These are phyloP conservation scores for Calycina herbarum DNA, from an alignment of 2,329 filamentous ascomycete species.

Conservation along the genomic window DNA sequence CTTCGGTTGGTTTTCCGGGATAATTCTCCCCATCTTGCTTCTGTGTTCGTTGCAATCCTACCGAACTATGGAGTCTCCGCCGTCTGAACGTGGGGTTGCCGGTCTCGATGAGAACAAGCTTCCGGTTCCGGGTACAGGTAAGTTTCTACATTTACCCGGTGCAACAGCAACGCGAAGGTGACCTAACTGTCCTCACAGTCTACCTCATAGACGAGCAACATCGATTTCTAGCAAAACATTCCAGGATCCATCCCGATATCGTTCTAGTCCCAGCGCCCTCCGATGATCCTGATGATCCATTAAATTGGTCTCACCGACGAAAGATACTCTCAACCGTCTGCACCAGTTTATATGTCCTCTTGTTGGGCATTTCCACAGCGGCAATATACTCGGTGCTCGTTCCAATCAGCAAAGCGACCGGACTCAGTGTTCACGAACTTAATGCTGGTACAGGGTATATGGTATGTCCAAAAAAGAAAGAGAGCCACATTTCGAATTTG, in stretches of 20 bases:
- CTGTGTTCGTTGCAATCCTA: no score
- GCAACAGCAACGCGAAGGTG: no score
- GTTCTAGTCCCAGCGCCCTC: constrained; percentile 38
- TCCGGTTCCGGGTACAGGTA: no score
- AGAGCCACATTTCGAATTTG: neutral
- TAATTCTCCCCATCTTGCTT: no score
- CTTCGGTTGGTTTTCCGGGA: no score
- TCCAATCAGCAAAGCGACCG: constrained; percentile 48
- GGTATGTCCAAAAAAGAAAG: constrained; percentile 31
- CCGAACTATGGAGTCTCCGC: no score
- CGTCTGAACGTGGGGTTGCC: no score
- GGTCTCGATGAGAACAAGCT: no score
- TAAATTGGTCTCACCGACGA: constrained; percentile 41
- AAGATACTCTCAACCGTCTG: constrained; percentile 36
- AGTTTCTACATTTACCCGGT: no score
- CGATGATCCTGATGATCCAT: constrained; percentile 41
- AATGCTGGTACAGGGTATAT: constrained; percentile 53
- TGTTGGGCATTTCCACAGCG: constrained; percentile 49
- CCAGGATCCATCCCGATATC: constrained; percentile 24
- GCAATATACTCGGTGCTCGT: constrained; percentile 52
- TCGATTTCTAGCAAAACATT: constrained; percentile 20
- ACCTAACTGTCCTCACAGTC: no score
- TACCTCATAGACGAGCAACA: no score
- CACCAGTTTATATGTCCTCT: constrained; percentile 45
- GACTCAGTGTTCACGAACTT: constrained; percentile 45